phyloP scores from a whole-genome alignment of 768 basidiomycete genomes.

The Boletellus emodensis region DNA sequence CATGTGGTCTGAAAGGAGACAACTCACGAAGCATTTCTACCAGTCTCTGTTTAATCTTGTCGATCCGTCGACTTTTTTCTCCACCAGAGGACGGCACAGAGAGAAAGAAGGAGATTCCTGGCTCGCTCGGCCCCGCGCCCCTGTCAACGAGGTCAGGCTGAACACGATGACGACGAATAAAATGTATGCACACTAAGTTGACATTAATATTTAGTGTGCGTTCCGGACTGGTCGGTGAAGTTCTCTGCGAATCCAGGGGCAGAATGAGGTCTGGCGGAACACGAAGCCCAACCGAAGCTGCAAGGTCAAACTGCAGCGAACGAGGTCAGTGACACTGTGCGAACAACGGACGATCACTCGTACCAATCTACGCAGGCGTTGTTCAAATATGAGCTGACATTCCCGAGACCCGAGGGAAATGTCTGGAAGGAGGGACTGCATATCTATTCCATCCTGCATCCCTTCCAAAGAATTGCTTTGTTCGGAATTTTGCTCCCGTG shows the following conservation, averaged over 20 bases:
- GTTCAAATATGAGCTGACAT: not conserved
- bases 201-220: no score
- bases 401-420: not conserved
- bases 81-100: not conserved
- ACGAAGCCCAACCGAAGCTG: not conserved
- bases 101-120: not conserved
- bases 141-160: not conserved
- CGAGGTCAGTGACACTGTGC: not conserved
- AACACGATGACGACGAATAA: not conserved
- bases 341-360: no score
- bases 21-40: slow-evolving; percentile 10
- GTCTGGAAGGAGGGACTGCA: not conserved
- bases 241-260: not conserved
- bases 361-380: not conserved
- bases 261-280: not conserved
- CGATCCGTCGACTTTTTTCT: not conserved
- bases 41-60: slow-evolving; percentile 1
- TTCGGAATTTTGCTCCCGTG: no score
- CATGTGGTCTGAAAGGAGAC: not conserved
- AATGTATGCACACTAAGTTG: not conserved
- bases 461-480: no score
- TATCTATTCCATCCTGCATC: not conserved
- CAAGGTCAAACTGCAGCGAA: not conserved
- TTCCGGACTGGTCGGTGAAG: not conserved
- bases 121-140: no score